Evolutionary conservation across 208 protist genomes (phyloP).

Genomic region (Crithidia sp.): DNA sequence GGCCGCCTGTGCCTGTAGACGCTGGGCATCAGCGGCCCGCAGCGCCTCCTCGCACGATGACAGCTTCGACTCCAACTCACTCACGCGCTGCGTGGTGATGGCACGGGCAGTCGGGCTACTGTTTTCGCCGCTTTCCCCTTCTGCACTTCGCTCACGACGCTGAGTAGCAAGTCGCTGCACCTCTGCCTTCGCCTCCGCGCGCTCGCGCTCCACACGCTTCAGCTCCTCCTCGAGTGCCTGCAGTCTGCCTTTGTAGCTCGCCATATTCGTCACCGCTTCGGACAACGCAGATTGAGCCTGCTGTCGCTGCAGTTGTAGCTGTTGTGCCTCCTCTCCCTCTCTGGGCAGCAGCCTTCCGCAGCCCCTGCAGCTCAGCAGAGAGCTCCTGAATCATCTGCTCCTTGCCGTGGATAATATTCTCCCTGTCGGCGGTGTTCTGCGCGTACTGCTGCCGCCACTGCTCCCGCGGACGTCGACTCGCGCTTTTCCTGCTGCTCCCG

Average conservation of each 20-base stretch:
- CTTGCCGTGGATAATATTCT: slow-evolving; percentile 14
- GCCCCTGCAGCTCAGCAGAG: slow-evolving; percentile 4
- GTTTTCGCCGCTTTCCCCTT: neutral
- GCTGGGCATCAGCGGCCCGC: slow-evolving; percentile 12
- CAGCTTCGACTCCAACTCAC: slow-evolving; percentile 17
- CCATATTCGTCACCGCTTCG: slow-evolving; percentile 16
- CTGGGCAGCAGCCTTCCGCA: neutral
- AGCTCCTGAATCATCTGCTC: slow-evolving; percentile 13
- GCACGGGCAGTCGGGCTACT: neutral
- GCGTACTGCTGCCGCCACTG: slow-evolving; percentile 31
- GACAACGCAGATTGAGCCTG: slow-evolving; percentile 22
- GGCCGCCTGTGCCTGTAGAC: slow-evolving; percentile 5
- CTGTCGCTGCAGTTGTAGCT: slow-evolving; percentile 17
- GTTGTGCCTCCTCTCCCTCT: neutral
- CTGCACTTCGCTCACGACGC: neutral
- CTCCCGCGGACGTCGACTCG: slow-evolving; percentile 13
- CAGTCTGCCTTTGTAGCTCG: slow-evolving; percentile 19
- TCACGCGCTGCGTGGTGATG: slow-evolving; percentile 6
- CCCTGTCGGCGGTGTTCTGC: slow-evolving; percentile 23
- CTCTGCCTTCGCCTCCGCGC: slow-evolving; percentile 12
- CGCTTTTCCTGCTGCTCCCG: neutral
- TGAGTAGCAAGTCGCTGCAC: slow-evolving; percentile 1
- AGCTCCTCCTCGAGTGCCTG: slow-evolving; percentile 39
- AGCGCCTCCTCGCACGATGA: slow-evolving; percentile 18
- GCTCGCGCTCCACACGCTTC: slow-evolving; percentile 19